phyloP scores from a whole-genome alignment of 768 basidiomycete species.

The Serendipita vermifera region DNA sequence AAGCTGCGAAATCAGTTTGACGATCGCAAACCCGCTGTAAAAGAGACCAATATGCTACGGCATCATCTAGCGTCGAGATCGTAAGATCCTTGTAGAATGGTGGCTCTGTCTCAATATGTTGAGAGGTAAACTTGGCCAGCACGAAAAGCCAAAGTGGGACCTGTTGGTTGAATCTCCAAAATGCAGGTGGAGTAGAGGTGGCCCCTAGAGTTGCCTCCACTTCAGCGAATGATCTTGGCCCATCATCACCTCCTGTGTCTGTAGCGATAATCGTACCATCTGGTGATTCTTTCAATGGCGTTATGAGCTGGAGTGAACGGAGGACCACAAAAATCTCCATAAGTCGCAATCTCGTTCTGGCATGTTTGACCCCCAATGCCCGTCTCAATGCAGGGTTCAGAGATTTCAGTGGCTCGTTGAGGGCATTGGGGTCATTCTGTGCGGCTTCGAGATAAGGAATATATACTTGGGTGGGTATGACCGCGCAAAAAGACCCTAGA shows the following conservation, averaged over 20 bases:
- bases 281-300: constrained; percentile 33
- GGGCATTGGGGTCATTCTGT: constrained; percentile 37
- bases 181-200: constrained; percentile 33
- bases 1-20: background rate
- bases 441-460: constrained; percentile 44
- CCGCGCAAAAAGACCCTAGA: constrained; percentile 47
- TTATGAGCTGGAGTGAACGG: constrained; percentile 41
- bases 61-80: constrained; percentile 29
- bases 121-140: constrained; percentile 33
- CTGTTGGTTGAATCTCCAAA: constrained; percentile 46
- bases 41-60: constrained; percentile 39
- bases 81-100: constrained; percentile 43
- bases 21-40: background rate
- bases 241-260: constrained; percentile 22
- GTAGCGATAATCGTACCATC: constrained; percentile 25
- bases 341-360: constrained; percentile 45
- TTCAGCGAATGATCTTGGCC: background rate
- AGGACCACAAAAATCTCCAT: constrained; percentile 51
- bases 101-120: background rate
- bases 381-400: constrained; percentile 39
- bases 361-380: constrained; percentile 44
- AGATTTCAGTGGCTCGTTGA: constrained; percentile 37
- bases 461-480: constrained; percentile 44
- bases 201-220: background rate
- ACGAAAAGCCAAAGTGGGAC: constrained; percentile 54